Evolutionary conservation across 768 basidiomycete species (phyloP).

Genomic region (Tulasnella sp.): DNA sequence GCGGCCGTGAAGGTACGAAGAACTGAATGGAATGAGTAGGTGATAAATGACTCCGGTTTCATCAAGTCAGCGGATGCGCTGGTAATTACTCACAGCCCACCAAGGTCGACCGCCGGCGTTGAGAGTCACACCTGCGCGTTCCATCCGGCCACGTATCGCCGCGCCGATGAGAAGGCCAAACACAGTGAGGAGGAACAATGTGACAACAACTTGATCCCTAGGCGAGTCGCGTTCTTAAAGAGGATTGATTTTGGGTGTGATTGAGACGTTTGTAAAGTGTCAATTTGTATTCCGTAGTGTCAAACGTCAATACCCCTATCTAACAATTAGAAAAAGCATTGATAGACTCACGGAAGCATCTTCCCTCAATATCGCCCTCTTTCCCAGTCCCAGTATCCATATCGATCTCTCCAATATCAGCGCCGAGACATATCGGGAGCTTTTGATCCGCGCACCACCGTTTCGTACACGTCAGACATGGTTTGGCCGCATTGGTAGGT

Average conservation of each 20-base stretch:
- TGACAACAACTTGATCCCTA: constrained; percentile 88
- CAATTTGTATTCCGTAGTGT: too few species aligned
- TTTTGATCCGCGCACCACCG: constrained; percentile 94
- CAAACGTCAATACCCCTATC: constrained; percentile 20
- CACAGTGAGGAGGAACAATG: constrained; percentile 78
- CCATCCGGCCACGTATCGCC: constrained; percentile 72
- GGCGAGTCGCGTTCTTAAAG: constrained; percentile 80
- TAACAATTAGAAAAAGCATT: constrained; percentile 68
- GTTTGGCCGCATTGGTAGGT: constrained; percentile 78
- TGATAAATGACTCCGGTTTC: too few species aligned
- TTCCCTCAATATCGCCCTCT: constrained; percentile 90
- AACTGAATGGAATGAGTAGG: neutral
- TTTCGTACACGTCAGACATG: constrained; percentile 87
- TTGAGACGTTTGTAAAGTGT: too few species aligned
- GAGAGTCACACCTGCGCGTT: constrained; percentile 23
- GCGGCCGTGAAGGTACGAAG: neutral
- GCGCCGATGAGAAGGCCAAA: constrained; percentile 78
- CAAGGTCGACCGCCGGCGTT: constrained; percentile 49
- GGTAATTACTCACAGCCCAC: constrained; percentile 65
- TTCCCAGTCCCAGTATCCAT: constrained; percentile 90
- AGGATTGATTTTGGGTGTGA: too few species aligned
- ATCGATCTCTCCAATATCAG: constrained; percentile 74
- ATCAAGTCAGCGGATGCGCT: too few species aligned
- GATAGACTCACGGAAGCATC: constrained; percentile 77
- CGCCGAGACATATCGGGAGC: constrained; percentile 69